Evolutionary conservation across 2,329 filamentous ascomycete genomes (phyloP), one percentile per base, ranked within the genome.

Genomic region (Scedosporium minutisporum): DNA sequence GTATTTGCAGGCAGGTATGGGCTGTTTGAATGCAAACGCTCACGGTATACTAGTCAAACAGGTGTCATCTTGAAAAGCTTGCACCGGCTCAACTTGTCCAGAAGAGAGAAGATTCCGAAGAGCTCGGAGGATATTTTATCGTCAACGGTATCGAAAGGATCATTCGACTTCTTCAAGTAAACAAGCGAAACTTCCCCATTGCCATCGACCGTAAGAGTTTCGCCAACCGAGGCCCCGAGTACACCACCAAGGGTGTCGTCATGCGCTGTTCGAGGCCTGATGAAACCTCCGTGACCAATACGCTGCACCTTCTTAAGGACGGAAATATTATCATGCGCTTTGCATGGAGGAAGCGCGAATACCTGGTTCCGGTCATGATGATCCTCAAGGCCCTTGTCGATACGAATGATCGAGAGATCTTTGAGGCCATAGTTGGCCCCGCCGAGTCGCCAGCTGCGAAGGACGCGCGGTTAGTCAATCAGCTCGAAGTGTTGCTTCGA

Each of bases 131-230:
- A 55, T 99, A 97, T 75, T 99, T 97, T 72, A 87, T 99, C 69
- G 90, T 99, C 70, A 99, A 99, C 73, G 95, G 95, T 67, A 96
- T 93, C 71, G 95, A 99, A 75, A 97, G 97, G 78, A 85, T 97
- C 63, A 92, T 97, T 69, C 91, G 95, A 71, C 87, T 97, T 79
- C 82, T 99, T 65, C 87, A 96, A 66, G 85, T 97, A 65, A 91
- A 92, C 72, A 86, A 91, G 75, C 84, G 95, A 71, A 99, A 99
- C 75, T 97, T 91, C 71, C 93, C 95, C 60, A 90, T 97, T 85
- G 93, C 93, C 57, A 97, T 97, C 73, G 85, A 91, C 68, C 90
- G 95, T 72, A 87, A 89, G 58, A 96, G 93, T 68, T 99, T 97
- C 78, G 83, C 85, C 66, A 93, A 91, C 70, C 87, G 95, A 78